A percentile compares a stretch with the other conserved stretches of the same genome.
Conservation (phyloP, 257 asterid species). For the Henckelia pumila region DNA sequence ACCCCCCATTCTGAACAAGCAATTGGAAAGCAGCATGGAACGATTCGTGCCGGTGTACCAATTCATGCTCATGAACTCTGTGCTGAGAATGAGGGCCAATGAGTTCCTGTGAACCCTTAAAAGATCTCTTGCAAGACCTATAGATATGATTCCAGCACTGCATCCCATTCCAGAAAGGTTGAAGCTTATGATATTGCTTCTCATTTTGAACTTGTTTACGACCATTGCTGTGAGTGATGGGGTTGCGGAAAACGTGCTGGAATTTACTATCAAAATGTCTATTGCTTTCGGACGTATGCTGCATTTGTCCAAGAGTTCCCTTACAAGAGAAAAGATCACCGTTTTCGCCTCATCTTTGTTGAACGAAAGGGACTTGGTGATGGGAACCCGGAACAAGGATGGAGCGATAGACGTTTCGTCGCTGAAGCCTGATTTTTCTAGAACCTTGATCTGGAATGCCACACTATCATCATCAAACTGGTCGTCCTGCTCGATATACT, state of each 20-base stretch:
- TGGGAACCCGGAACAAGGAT: conserved; percentile 23
- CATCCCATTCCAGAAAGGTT: conserved; percentile 54
- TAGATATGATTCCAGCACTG: conserved; percentile 40
- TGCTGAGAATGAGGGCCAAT: conserved; percentile 36
- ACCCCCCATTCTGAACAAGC: conserved; percentile 39
- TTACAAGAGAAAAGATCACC: conserved; percentile 31
- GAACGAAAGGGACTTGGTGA: conserved; percentile 17
- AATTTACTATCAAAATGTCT: conserved; percentile 37
- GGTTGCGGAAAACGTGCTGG: conserved; percentile 28
- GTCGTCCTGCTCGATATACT: conserved; percentile 28
- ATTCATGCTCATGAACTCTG: conserved; percentile 29
- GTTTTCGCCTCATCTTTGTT: conserved; percentile 26
- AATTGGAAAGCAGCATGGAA: conserved; percentile 40
- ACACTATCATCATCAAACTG: conserved; percentile 24
- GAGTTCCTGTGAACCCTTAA: conserved; percentile 24
- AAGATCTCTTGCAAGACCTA: conserved; percentile 33
- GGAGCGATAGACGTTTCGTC: conserved; percentile 30
- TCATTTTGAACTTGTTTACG: conserved; percentile 34
- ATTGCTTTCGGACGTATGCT: conserved; percentile 25
- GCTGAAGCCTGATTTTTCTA: conserved; percentile 38
- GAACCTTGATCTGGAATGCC: conserved; percentile 33
- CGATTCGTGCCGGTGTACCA: conserved; percentile 33
- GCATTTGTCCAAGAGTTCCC: conserved; percentile 26
- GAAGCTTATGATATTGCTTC: conserved; percentile 29
- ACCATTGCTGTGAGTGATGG: conserved; percentile 41